Evolutionary conservation across 2,329 filamentous ascomycete genomes (phyloP), one percentile per base, ranked within the genome.

Genomic region (Colletotrichum graminicola): DNA sequence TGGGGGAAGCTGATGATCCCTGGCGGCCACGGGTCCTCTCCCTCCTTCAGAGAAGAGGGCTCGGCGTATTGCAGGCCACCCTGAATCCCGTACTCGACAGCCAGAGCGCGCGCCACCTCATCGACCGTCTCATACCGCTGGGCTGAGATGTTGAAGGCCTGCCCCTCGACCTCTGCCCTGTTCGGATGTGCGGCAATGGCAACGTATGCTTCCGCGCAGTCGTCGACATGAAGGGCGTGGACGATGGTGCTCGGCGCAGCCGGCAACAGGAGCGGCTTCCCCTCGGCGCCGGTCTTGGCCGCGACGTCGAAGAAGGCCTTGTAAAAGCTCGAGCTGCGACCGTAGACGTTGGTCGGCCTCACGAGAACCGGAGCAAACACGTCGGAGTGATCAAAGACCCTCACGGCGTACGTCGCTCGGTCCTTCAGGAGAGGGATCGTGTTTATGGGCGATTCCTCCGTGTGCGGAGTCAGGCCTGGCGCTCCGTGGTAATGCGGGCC

Each of bases 181-280:
- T 78, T 72, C 1, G 72, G 18, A n/a, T 84, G 78, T 34, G 78
- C 75, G 0, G 84, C 85, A 2, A 87, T 77, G 1, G 83, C 79
- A 4, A 86, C 76, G 67, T 87, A 88, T 0, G 84, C 84, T 21
- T 84, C 82, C 2, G 76, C 85, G 57, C 84, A 86, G 72, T 87
- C 85, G 72, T 87, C 85, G 16, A 87, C 79, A 70, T 87, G 85
- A 47, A 82, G 79, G 4, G 81, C 82, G 68, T 87, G 85, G 71
- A 85, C 76, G 41, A 87, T 82, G 18, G 77, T 81, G 23, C 81
- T 76, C 0, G 79, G 77, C 51, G 81, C 73, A 0, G 79, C 76
- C 0, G 80, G 77, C 3, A 86, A 69, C 21, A 75, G 72, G 39
- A 85, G 74, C 1, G 75, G 69, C 3, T 60, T 61, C 2, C 57